Base-by-base conservation (phyloP, 2,329 filamentous ascomycete genomes). In the Calonectria honghensis region DNA sequence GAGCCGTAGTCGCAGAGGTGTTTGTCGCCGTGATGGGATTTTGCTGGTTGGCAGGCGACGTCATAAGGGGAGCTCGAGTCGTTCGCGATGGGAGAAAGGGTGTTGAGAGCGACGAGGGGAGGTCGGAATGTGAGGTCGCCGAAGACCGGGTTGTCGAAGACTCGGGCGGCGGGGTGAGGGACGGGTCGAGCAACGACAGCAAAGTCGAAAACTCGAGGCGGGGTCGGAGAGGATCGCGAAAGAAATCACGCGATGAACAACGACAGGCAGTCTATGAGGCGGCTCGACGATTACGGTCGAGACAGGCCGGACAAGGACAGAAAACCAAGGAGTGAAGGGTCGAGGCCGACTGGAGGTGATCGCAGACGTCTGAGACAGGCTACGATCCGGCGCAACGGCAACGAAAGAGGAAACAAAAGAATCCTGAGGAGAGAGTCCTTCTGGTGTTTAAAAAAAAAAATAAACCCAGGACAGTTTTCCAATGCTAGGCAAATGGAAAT, bases 21-120 rank as follows among this genome's bases (percentile, higher is more conserved):
- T 87, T 91, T 83, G 89, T 88, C 88, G 91, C 90, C 90, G 89
- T 85, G 82, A 85, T 89, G 83, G 86, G 84, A 83, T 87, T 89
- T 84, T 89, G 87, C 86, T 89, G 86, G 84, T 86, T 88, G 79
- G 88, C 88, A 89, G 89, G 85, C 85, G 90, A 91, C 89, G 90
- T 92, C 90, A 92, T 92, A 91, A 87, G 83, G 84, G 80, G 80
- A 81, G 75, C 77, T 76, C 78, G 81, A 68, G 70, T 73, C 78
- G 74, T 79, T 81, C 79, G 81, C 79, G 79, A 81, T 82, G 78
- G 78, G 79, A 78, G 80, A 78, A 70, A 75, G 59, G 70, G 75
- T 77, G 70, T 74, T 78, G 76, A 74, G 68, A 76, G 75, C 78
- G 80, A 73, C 74, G 76, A 76, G 74, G 74, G 71, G 73, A 77